Percentiles rank a stretch among this genome's conserved stretches.
These are phyloP conservation scores for Nephelium lappaceum DNA, from an alignment of 345 rosid species.

Conservation along the genomic window DNA sequence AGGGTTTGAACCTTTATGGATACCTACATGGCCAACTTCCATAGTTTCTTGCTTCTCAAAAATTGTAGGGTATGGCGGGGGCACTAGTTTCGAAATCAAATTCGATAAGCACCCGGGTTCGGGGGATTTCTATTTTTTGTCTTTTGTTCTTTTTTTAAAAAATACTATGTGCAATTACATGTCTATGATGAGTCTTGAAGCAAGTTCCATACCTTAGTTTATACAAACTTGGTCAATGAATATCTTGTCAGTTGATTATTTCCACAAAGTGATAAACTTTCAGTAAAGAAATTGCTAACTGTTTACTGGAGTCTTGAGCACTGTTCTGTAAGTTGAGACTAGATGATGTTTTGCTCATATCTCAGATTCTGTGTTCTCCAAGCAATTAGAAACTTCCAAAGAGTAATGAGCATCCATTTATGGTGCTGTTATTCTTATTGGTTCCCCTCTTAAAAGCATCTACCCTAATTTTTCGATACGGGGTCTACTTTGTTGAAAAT, in stretches of 20 bases:
- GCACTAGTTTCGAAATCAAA: no score
- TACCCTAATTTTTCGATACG: background rate
- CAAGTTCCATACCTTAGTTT: background rate
- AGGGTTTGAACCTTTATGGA: no score
- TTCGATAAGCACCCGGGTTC: no score
- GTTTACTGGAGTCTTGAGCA: background rate
- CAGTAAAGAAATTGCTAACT: background rate
- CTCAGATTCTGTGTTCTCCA: background rate
- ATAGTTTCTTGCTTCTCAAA: no score
- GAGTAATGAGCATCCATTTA: background rate
- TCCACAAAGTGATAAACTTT: background rate
- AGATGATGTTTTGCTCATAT: background rate
- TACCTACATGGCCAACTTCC: no score
- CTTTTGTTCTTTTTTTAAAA: no score
- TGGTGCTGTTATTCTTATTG: background rate
- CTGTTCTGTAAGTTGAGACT: background rate
- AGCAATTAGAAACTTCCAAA: background rate
- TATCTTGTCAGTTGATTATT: background rate
- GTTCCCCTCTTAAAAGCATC: background rate
- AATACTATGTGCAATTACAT: background rate
- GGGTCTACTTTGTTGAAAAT: background rate
- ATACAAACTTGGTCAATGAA: background rate
- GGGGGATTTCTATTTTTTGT: no score
- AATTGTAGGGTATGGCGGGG: no score
- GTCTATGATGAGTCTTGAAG: background rate